These are phyloP conservation scores for Saussurea involucrata DNA, from an alignment of 129 eudicot genomes.

Conservation along the genomic window DNA sequence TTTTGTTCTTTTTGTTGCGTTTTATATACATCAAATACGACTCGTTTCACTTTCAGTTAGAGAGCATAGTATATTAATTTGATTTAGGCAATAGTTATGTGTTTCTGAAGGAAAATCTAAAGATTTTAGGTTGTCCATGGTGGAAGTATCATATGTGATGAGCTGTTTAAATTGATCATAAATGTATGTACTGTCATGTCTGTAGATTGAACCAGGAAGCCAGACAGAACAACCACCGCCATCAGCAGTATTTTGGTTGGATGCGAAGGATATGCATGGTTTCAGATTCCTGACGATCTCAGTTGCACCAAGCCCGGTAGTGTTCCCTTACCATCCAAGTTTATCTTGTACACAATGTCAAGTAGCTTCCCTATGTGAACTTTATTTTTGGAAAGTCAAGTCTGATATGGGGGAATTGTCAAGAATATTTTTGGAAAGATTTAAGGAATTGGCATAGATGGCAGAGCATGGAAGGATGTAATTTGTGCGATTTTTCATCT, in stretches of 20 bases:
- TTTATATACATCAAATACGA: background rate
- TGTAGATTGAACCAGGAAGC: constrained; percentile 94
- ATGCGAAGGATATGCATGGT: constrained; percentile 73
- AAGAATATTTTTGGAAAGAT: background rate
- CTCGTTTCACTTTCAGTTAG: background rate
- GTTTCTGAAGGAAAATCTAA: background rate
- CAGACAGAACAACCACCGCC: constrained; percentile 98
- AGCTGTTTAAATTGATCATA: constrained; percentile 1
- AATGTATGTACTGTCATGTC: constrained; percentile 17
- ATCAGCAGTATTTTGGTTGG: constrained; percentile 83
- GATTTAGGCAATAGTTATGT: constrained; percentile 1
- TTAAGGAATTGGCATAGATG: background rate
- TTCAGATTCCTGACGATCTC: constrained; percentile 89
- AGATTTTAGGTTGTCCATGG: background rate
- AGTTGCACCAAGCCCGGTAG: constrained; percentile 97
- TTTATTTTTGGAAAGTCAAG: background rate
- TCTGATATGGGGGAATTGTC: no score
- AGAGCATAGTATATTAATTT: background rate
- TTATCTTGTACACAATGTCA: constrained; percentile 1
- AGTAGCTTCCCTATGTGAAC: background rate
- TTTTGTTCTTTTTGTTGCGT: background rate
- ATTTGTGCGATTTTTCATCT: background rate
- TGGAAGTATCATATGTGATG: background rate
- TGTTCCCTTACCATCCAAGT: constrained; percentile 16
- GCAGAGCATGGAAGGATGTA: background rate